Evolutionary conservation across 495 filamentous ascomycete genomes (phyloP), one percentile per base, ranked within the genome.

Genomic region (Penicillium verhagenii): DNA sequence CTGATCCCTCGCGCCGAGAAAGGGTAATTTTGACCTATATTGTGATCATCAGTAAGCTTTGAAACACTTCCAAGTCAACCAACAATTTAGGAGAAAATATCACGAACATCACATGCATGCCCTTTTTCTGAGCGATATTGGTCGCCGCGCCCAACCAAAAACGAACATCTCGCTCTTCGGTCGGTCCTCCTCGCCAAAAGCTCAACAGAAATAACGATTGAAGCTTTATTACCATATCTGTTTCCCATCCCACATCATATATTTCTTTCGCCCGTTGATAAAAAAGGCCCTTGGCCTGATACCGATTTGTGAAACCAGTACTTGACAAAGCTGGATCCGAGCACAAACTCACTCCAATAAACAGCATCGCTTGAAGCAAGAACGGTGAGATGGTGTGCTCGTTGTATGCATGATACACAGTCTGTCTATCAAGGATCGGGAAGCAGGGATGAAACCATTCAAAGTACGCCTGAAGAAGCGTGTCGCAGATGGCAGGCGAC

Each of bases 361-460:
- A 76, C 1, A 76, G 61, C 63, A 78, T 73, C 0, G 71, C 67
- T 50, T 78, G 73, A 1, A 76, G 50, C 1, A 76, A 54, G 3
- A 78, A 50, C 0, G 72, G 75, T 3, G 75, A 75, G 13, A 76
- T 56, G 8, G 52, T 67, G 1, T 66, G 59, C 7, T 67, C 52
- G 11, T 57, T 54, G 43, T 71, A 72, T 4, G 58, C 55, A 16
- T 55, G 56, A 46, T 62, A 61, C 10, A 74, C 56, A 0, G 56
- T 52, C 4, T 49, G 46, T 0, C 71, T 65, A 47, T 78, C 71
- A 4, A 78, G 42, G 26, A 76, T 67, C 0, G 72, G 75, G 28
- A 76, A 78, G 28, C 72, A 74, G 4, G 75, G 75, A 50, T 78
- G 73, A 33, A 78, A 72, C 73, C 75, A 76, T 26, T 69, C 65